phyloP scores from a whole-genome alignment of 2,329 filamentous ascomycete genomes.

The Hypoxylon sp. region DNA sequence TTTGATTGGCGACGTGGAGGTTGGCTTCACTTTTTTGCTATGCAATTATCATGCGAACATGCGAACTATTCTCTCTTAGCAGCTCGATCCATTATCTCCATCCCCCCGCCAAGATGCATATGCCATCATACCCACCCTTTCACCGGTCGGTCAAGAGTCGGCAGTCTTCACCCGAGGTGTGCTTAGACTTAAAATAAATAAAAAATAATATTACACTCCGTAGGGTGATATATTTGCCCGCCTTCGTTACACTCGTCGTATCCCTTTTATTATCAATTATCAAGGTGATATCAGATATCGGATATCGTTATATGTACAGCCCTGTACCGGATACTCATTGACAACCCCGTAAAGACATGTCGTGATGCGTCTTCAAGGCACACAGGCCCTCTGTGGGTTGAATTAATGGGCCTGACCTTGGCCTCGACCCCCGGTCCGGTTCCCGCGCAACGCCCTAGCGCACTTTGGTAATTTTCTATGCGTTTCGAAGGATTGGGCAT shows the following conservation, averaged over 20 bases:
- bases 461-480: conserved; percentile 36
- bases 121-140: conserved; percentile 8
- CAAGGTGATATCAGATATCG: no score
- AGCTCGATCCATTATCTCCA: background rate
- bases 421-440: conserved; percentile 42
- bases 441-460: conserved; percentile 40
- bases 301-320: background rate
- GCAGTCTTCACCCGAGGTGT: conserved; percentile 28
- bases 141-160: conserved; percentile 27
- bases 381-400: conserved; percentile 33
- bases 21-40: conserved; percentile 6
- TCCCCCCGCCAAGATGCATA: conserved; percentile 14
- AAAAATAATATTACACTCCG: conserved; percentile 16
- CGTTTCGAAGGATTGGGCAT: conserved; percentile 39
- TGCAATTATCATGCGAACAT: conserved; percentile 6
- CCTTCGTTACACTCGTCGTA: conserved; percentile 22
- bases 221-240: conserved; percentile 18
- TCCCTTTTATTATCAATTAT: background rate
- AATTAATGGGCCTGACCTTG: conserved; percentile 33
- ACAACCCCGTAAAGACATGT: conserved; percentile 15
- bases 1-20: conserved; percentile 31
- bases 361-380: conserved; percentile 22
- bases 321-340: background rate
- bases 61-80: background rate
- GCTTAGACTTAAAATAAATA: no score